Conservation (phyloP, 192 early-diverging fungal species). For the Endogone sp. region DNA sequence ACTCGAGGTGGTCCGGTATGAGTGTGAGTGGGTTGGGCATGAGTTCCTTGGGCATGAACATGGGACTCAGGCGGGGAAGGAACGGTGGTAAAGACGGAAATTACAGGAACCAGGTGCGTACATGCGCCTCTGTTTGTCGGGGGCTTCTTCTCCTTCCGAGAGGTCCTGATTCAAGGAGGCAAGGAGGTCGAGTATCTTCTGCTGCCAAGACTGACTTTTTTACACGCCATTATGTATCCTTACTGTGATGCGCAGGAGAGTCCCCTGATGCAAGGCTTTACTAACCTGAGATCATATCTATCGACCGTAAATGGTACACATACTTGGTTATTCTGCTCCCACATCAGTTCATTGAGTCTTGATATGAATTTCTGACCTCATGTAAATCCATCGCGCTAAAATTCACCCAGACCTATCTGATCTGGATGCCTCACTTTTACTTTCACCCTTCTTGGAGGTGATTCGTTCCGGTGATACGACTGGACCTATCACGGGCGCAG, state of each 20-base stretch:
- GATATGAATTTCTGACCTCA: conserved; percentile 4
- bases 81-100: conserved; percentile 33
- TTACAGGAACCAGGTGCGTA: conserved; percentile 49
- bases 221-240: neutral
- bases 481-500: conserved; percentile 89
- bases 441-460: conserved; percentile 91
- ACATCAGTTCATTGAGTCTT: too few relatives aligned
- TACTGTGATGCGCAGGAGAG: conserved; percentile 41
- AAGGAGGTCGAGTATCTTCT: neutral
- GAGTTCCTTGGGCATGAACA: conserved; percentile 55
- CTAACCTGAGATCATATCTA: conserved; percentile 54
- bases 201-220: neutral
- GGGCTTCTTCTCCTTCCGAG: neutral
- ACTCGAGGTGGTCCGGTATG: conserved; percentile 72
- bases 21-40: conserved; percentile 51
- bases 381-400: neutral
- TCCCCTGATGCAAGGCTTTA: conserved; percentile 66
- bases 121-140: neutral
- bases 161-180: neutral
- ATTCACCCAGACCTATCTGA: conserved; percentile 45
- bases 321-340: neutral
- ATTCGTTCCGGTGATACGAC: conserved; percentile 91
- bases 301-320: conserved; percentile 43
- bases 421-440: conserved; percentile 66
- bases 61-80: conserved; percentile 46